phyloP scores from a whole-genome alignment of 768 basidiomycete genomes.

The Mycena galopus region DNA sequence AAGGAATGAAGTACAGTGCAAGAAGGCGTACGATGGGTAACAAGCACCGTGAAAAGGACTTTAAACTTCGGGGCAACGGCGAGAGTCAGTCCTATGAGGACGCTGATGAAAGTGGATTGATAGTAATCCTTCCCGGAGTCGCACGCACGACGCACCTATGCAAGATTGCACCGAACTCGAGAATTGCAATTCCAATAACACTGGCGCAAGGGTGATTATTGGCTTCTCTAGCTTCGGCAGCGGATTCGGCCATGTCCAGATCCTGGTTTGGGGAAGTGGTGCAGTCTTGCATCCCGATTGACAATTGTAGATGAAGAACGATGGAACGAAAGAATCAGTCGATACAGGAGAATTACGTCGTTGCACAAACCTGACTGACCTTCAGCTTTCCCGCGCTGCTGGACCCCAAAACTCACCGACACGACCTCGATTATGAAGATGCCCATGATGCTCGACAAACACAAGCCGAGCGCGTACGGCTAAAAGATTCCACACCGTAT shows the following conservation, averaged over 20 bases:
- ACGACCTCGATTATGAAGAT: slow-evolving; percentile 88
- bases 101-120: slow-evolving; percentile 51
- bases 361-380: neutral
- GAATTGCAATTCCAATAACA: slow-evolving; percentile 86
- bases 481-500: slow-evolving; percentile 43
- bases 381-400: slow-evolving; percentile 48
- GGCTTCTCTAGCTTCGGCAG: slow-evolving; percentile 6
- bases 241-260: neutral
- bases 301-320: too few relatives aligned
- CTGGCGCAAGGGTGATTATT: slow-evolving; percentile 62
- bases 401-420: slow-evolving; percentile 86
- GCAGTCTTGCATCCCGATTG: neutral
- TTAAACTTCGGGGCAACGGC: slow-evolving; percentile 90
- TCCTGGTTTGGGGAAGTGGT: neutral
- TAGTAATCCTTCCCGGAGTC: neutral
- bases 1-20: neutral
- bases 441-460: slow-evolving; percentile 82
- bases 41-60: slow-evolving; percentile 87
- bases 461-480: slow-evolving; percentile 88
- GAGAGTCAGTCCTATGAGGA: slow-evolving; percentile 91
- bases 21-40: slow-evolving; percentile 87
- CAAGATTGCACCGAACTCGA: slow-evolving; percentile 93
- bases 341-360: neutral
- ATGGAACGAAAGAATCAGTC: neutral
- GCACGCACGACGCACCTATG: slow-evolving; percentile 66